These are phyloP conservation scores for Pythium aristosporum DNA, from an alignment of 352 stramenopile genomes.

Conservation along the genomic window DNA sequence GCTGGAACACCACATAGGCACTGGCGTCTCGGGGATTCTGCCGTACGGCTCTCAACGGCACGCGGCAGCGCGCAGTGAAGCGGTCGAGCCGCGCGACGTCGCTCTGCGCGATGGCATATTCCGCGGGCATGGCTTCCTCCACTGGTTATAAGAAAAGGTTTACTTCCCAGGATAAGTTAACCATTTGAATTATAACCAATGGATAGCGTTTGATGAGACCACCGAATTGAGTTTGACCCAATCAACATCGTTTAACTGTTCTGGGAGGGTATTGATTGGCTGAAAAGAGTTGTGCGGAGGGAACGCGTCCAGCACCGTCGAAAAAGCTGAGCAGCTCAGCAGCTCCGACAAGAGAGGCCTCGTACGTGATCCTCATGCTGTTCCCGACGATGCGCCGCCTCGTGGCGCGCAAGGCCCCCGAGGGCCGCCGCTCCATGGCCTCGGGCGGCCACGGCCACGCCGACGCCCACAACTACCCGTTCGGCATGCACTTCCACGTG, in stretches of 20 bases:
- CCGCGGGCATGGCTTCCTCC: constrained; percentile 15
- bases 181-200: constrained; percentile 15
- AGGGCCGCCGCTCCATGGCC: constrained; percentile 58
- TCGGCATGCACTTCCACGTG: constrained; percentile 90
- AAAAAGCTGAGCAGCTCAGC: constrained; percentile 7
- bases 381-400: constrained; percentile 53
- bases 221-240: constrained; percentile 19
- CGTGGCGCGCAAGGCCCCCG: constrained; percentile 26
- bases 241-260: constrained; percentile 8
- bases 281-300: constrained; percentile 17
- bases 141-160: background rate
- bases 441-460: constrained; percentile 38
- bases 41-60: constrained; percentile 37
- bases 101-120: constrained; percentile 27
- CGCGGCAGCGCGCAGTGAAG: constrained; percentile 61
- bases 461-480: constrained; percentile 62
- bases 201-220: background rate
- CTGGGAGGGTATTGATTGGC: constrained; percentile 10
- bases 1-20: constrained; percentile 30
- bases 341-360: background rate
- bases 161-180: constrained; percentile 1
- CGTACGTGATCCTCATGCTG: constrained; percentile 22
- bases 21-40: constrained; percentile 36
- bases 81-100: constrained; percentile 30
- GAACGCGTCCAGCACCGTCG: constrained; percentile 27